Conservation (phyloP, 2,329 filamentous ascomycete genomes). For the Orbilia oligospora region DNA sequence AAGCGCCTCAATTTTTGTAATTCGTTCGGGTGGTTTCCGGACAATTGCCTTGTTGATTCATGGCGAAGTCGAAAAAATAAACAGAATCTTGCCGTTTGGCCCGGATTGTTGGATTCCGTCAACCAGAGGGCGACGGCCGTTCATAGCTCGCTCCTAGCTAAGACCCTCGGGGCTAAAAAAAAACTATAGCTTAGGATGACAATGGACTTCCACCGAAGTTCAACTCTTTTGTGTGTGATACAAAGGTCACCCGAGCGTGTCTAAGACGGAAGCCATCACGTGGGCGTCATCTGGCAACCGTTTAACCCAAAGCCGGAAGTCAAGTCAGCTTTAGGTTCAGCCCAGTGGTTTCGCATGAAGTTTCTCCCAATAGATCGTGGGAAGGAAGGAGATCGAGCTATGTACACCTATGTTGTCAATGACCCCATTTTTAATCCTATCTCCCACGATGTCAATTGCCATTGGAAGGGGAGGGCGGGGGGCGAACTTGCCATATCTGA, state of each 20-base stretch:
- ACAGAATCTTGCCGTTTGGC: conserved; percentile 21
- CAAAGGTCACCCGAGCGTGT: conserved; percentile 61
- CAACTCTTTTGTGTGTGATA: conserved; percentile 40
- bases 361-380: conserved; percentile 35
- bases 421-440: neutral
- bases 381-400: conserved; percentile 27
- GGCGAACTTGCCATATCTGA: conserved; percentile 18
- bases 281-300: conserved; percentile 57
- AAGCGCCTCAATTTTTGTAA: conserved; percentile 7
- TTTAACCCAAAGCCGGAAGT: conserved; percentile 56
- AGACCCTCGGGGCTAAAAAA: neutral
- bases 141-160: neutral
- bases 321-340: conserved; percentile 36
- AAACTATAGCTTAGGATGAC: neutral
- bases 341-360: conserved; percentile 49
- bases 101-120: conserved; percentile 48
- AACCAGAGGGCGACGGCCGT: neutral
- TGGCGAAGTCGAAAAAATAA: neutral
- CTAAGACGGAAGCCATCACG: conserved; percentile 59
- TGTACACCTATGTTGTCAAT: conserved; percentile 13
- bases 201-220: neutral
- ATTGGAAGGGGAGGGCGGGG: neutral
- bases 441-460: conserved; percentile 6
- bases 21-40: conserved; percentile 46
- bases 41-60: neutral